These are phyloP conservation scores for Hymenoscyphus fructigenus DNA, from an alignment of 2,329 filamentous ascomycete genomes.

Conservation along the genomic window DNA sequence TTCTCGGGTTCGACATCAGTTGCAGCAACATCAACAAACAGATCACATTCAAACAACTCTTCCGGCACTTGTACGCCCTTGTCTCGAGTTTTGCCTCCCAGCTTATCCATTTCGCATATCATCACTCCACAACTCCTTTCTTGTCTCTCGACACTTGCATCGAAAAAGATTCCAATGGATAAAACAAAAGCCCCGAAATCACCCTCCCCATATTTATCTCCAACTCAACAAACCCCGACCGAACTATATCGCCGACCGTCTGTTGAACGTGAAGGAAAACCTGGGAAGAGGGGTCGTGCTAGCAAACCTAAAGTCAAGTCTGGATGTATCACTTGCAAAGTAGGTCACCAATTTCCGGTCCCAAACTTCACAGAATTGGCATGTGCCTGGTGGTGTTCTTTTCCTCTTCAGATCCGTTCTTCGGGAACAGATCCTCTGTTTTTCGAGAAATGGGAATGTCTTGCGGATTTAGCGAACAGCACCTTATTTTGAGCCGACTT, in stretches of 20 bases:
- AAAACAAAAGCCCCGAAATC: neutral
- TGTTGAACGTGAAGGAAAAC: slow-evolving; percentile 19
- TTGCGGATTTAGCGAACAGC: neutral
- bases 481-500: neutral
- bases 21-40: neutral
- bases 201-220: slow-evolving; percentile 3
- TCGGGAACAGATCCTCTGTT: neutral
- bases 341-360: slow-evolving; percentile 36
- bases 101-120: neutral
- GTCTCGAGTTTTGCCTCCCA: neutral
- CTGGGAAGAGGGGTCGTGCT: slow-evolving; percentile 29
- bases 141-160: neutral
- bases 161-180: slow-evolving; percentile 7
- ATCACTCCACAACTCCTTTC: neutral
- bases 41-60: neutral
- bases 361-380: neutral
- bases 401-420: neutral
- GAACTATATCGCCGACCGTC: slow-evolving; percentile 25
- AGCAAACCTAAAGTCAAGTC: slow-evolving; percentile 58
- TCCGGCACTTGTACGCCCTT: neutral
- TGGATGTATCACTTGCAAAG: slow-evolving; percentile 68
- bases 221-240: slow-evolving; percentile 17
- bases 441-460: neutral
- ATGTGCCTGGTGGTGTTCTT: no score
- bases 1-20: neutral